Conservation (phyloP, 202 grass and related monocot genomes). For the Alloteropsis angusta region DNA sequence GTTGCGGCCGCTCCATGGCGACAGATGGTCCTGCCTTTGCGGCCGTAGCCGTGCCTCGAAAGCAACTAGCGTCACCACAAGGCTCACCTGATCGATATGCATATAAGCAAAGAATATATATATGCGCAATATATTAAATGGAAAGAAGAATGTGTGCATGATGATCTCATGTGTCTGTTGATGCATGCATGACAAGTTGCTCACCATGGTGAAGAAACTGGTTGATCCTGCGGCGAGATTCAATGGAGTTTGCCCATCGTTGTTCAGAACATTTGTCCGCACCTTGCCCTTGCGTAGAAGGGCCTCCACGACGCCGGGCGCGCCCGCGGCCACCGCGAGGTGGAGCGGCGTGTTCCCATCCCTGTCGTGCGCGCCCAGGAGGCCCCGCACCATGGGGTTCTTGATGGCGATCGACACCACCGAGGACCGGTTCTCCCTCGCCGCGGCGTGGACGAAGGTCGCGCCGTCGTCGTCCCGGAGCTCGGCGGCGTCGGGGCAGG, state of each 20-base stretch:
- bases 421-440: neutral
- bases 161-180: too few species aligned
- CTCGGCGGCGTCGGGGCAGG: neutral
- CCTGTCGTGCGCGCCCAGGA: neutral
- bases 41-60: neutral
- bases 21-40: neutral
- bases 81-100: neutral
- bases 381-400: neutral
- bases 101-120: neutral
- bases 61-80: neutral
- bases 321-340: neutral
- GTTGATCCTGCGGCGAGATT: neutral
- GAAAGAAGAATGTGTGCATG: too few species aligned
- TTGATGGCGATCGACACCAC: neutral
- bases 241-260: neutral
- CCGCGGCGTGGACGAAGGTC: slow-evolving; percentile 25
- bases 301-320: neutral
- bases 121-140: too few species aligned
- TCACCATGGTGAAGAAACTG: slow-evolving; percentile 3
- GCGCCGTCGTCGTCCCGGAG: neutral
- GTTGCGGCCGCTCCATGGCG: neutral
- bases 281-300: neutral
- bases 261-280: neutral
- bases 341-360: slow-evolving; percentile 27
- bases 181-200: neutral